phyloP scores from a whole-genome alignment of 2,329 filamentous ascomycete species.

The Tolypocladium ophioglossoides region DNA sequence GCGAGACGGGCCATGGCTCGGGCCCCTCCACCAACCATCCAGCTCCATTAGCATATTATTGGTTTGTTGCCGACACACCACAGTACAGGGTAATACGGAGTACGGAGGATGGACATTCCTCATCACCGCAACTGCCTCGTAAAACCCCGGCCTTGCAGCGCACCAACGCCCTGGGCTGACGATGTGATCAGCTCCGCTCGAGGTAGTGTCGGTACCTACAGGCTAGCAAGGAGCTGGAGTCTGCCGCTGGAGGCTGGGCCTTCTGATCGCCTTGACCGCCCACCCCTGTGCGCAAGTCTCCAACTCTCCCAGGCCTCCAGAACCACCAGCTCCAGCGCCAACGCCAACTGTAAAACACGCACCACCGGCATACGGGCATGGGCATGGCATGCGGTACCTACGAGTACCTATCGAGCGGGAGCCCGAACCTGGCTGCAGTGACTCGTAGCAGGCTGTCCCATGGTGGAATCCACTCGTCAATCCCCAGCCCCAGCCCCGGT shows the following conservation, averaged over 20 bases:
- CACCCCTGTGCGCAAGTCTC: too few species aligned
- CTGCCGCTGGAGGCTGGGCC: neutral
- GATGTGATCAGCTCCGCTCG: neutral
- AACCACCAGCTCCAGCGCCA: neutral
- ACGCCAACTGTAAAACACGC: neutral
- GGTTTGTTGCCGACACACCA: neutral
- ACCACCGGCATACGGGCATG: neutral
- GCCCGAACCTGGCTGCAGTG: neutral
- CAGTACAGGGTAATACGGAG: too few species aligned
- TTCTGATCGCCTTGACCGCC: neutral
- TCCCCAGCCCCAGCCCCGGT: neutral
- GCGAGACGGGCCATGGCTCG: neutral
- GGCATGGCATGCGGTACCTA: neutral
- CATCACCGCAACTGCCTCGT: too few species aligned
- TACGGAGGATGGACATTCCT: too few species aligned
- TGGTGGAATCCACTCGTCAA: neutral
- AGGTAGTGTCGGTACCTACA: neutral
- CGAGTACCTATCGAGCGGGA: too few species aligned
- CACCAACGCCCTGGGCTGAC: neutral
- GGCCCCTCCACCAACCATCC: neutral
- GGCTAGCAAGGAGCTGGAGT: neutral
- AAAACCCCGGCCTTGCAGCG: neutral
- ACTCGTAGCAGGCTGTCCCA: too few species aligned
- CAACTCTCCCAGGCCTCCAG: neutral
- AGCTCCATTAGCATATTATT: neutral